Base-by-base conservation (phyloP, 371 early-diverging fungal species). In the Conidiobolus incongruus region DNA sequence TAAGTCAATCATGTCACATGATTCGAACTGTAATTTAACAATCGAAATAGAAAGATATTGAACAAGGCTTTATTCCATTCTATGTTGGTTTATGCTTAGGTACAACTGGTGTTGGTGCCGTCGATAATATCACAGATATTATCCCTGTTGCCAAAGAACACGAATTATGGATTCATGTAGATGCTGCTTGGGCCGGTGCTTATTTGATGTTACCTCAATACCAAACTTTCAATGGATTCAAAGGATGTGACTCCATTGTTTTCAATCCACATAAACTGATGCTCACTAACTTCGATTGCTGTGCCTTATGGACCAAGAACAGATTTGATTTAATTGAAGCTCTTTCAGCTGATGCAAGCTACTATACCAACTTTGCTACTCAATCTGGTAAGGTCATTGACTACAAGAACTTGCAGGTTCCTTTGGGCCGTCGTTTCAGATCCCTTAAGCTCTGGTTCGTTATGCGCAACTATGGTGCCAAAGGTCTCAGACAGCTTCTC, bases 371-470 rank as follows among this genome's bases (percentile, higher is more conserved):
- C 15, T 1, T 45, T 11, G 23, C 22, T 21, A 19, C 11, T 19
- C 15, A 12, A 23, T 52, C n/a, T n/a, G n/a, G n/a, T n/a, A 53
- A 61, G 65, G 50, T 65, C 3, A 53, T 49, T 24, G 71, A 73
- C 46, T 70, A 63, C 47, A 48, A 59, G 22, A 63, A 72, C 48
- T 70, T 70, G 68, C 65, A 68, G 41, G 16, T 72, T 1, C 62
- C 65, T 2, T 53, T 72, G 0, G 66, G 70, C 1, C 58, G 69
- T 11, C 47, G 70, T 1, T 72, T 72, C 51, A 43, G 73, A 1
- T 46, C 68, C 1, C 52, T 72, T 16, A 72, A 72, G 45, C 45
- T 68, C 22, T 73, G 73, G 75, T 69, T 73, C 54, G 70, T 73
- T 19, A 33, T 74, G 49, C 58, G 74, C 35, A 54, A 47, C 30